phyloP scores from a whole-genome alignment of 2,329 filamentous ascomycete species.

The Ophiostoma sp. region DNA sequence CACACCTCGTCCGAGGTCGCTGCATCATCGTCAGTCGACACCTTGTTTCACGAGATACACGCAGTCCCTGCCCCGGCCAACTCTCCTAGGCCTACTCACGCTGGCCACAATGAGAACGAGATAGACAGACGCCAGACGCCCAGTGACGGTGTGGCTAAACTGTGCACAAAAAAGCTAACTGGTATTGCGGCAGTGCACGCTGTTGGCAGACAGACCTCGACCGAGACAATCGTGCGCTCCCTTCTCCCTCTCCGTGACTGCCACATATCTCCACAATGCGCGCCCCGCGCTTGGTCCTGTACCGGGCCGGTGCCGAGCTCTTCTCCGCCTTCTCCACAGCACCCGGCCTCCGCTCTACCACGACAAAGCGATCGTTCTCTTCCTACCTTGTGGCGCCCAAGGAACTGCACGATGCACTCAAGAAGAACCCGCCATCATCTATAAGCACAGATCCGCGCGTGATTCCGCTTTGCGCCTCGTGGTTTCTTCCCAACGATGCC shows the following conservation, averaged over 20 bases:
- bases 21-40: background rate
- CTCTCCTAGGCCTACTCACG: background rate
- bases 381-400: conserved; percentile 85
- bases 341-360: conserved; percentile 29
- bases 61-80: background rate
- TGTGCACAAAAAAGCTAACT: background rate
- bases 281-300: conserved; percentile 44
- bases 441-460: conserved; percentile 81
- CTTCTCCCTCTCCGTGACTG: background rate
- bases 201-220: no score
- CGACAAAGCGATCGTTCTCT: conserved; percentile 59
- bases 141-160: background rate
- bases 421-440: conserved; percentile 75
- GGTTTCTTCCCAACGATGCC: conserved; percentile 91
- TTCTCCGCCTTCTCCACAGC: conserved; percentile 37
- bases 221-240: background rate
- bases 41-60: background rate
- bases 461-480: conserved; percentile 86
- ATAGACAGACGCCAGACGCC: background rate
- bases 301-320: conserved; percentile 40
- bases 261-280: conserved; percentile 35
- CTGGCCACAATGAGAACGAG: no score
- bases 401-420: conserved; percentile 77
- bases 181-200: background rate
- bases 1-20: background rate